phyloP scores from a whole-genome alignment of 2,329 filamentous ascomycete genomes.

The Alternaria metachromatica region DNA sequence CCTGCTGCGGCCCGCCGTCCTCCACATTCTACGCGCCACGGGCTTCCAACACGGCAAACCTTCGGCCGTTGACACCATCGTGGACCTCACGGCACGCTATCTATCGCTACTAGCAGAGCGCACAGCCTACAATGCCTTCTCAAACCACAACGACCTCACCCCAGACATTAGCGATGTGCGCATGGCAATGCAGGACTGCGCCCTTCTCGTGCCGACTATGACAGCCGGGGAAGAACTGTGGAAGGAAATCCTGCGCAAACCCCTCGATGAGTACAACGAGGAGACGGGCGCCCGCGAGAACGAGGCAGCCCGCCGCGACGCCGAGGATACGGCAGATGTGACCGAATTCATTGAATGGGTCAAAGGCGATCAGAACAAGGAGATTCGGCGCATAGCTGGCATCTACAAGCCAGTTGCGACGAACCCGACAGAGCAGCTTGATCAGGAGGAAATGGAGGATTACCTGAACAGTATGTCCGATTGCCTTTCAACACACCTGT shows the following conservation, averaged over 20 bases:
- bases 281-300: slow-evolving; percentile 49
- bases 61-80: slow-evolving; percentile 84
- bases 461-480: slow-evolving; percentile 52
- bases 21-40: slow-evolving; percentile 89
- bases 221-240: slow-evolving; percentile 73
- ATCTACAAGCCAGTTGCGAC: slow-evolving; percentile 56
- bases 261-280: slow-evolving; percentile 52
- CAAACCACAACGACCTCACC: slow-evolving; percentile 70
- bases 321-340: slow-evolving; percentile 80
- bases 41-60: slow-evolving; percentile 86
- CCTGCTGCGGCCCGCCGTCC: slow-evolving; percentile 82
- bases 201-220: slow-evolving; percentile 73
- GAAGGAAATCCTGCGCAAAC: slow-evolving; percentile 58
- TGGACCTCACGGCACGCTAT: slow-evolving; percentile 84
- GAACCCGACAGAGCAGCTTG: slow-evolving; percentile 56
- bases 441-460: slow-evolving; percentile 54
- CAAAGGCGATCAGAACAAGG: slow-evolving; percentile 72
- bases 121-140: slow-evolving; percentile 73
- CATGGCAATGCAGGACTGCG: slow-evolving; percentile 82
- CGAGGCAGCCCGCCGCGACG: slow-evolving; percentile 55
- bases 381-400: slow-evolving; percentile 81
- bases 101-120: slow-evolving; percentile 75
- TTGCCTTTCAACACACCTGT: not conserved
- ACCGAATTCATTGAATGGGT: slow-evolving; percentile 83
- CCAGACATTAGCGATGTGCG: slow-evolving; percentile 78